Base-by-base conservation (phyloP, 306 rosid species). In the Castanea mollissima region DNA sequence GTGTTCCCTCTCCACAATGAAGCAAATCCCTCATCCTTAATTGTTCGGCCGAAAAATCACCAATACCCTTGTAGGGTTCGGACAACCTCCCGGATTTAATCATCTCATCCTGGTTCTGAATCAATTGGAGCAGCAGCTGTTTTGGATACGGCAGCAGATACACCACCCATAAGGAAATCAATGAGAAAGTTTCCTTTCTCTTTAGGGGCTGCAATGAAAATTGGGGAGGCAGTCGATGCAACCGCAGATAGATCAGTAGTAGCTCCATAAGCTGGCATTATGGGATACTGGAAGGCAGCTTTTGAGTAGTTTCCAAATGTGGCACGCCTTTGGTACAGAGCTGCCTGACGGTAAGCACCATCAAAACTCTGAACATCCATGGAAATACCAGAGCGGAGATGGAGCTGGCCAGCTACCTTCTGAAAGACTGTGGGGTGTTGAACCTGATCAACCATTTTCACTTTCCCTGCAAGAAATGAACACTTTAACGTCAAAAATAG, bases 81-180 rank as follows among this genome's bases (percentile, higher is more conserved):
- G 96, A 87, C 3, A 94, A 87, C 74, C 98, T 86, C 7, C 98
- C 98, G 6, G 88, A 0, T 74, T 94, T 94, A 52, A 94, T 77
- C 97, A 94, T 92, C 82, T 91, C 97, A 73, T 94, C 96, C 86
- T 94, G 97, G 78, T 94, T 94, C 71, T 94, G 98, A 69, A 94
- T 94, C 87, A 55, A 94, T 94, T 71, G 98, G 98, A 31, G 97
- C 98, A 56, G 98, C 97, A 73, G 94, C 96, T 5, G 98, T 94
- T 74, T 94, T 94, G 51, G 98, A 94, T 15, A 94, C 98, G 4
- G 98, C 98, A 31, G 96, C 98, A 46, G 97, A 94, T 60, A 94
- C 98, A 64, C 97, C 98, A 63, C 97, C 97, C 97, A 94, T 91
- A 46, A 94, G 91, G 86, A 94, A 94, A 80, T 91, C 98, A 19